Conservation (phyloP, 495 filamentous ascomycete genomes). For the Platismatia glauca region DNA sequence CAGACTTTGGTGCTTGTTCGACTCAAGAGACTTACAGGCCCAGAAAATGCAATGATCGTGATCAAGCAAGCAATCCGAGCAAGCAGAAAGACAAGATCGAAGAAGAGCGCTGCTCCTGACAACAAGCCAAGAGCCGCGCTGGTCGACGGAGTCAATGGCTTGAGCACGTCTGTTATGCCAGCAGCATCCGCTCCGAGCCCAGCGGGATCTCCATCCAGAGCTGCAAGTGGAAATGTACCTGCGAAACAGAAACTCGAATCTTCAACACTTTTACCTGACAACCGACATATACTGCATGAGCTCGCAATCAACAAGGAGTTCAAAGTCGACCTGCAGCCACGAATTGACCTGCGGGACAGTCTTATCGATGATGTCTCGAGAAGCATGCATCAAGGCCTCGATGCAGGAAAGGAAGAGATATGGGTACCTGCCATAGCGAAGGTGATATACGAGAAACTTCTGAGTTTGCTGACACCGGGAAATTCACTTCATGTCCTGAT, state of each 20-base stretch:
- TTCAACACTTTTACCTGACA: constrained; percentile 66
- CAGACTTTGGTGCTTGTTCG: constrained; percentile 80
- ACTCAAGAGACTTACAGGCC: constrained; percentile 81
- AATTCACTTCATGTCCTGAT: constrained; percentile 78
- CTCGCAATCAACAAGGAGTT: constrained; percentile 84
- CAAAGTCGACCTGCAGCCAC: constrained; percentile 45
- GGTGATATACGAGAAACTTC: constrained; percentile 71
- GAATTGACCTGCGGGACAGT: constrained; percentile 42
- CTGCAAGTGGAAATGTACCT: constrained; percentile 26
- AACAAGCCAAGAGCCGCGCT: constrained; percentile 53
- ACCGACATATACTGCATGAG: constrained; percentile 81
- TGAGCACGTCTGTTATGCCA: constrained; percentile 32
- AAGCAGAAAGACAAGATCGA: constrained; percentile 59
- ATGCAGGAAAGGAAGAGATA: constrained; percentile 56
- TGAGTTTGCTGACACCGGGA: constrained; percentile 68
- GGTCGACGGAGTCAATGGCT: background rate
- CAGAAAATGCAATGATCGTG: constrained; percentile 70
- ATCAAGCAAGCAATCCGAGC: constrained; percentile 76
- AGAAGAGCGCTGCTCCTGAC: constrained; percentile 62
- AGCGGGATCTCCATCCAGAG: constrained; percentile 34
- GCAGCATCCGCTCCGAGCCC: constrained; percentile 33
- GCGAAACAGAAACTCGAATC: constrained; percentile 37
- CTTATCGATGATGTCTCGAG: constrained; percentile 59
- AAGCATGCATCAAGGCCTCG: constrained; percentile 66
- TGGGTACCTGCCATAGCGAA: constrained; percentile 83